phyloP scores from a whole-genome alignment of 78 protist species.

The Polysphondylium violaceum region DNA sequence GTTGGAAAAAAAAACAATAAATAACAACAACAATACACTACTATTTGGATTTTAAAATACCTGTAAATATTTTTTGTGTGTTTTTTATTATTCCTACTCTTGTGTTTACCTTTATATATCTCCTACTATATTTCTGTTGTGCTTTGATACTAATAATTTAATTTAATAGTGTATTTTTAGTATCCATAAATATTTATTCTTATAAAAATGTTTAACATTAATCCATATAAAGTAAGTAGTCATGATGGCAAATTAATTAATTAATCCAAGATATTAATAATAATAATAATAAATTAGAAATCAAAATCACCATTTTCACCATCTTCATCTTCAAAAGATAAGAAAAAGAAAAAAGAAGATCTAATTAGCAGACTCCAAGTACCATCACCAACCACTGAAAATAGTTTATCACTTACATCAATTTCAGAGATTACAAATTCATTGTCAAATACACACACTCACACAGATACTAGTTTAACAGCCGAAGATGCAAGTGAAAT shows the following conservation, averaged over 20 bases:
- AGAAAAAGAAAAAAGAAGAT: conserved; percentile 17
- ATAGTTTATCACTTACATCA: conserved; percentile 61
- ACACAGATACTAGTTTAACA: conserved; percentile 49
- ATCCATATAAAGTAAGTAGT: conserved; percentile 45
- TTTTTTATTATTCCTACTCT: not conserved
- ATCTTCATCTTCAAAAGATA: not conserved
- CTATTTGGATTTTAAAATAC: not conserved
- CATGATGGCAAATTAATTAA: not conserved
- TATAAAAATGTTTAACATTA: conserved; percentile 35
- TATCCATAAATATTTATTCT: not conserved
- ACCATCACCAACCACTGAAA: conserved; percentile 4
- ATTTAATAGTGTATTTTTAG: not conserved
- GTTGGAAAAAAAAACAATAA: no score
- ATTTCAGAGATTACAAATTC: conserved; percentile 70
- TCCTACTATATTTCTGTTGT: no score
- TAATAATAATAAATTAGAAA: conserved; percentile 1
- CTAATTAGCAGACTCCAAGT: not conserved
- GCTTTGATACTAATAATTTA: not conserved
- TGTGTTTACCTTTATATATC: no score
- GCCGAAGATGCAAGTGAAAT: conserved; percentile 58
- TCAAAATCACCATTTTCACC: not conserved
- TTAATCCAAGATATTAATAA: not conserved
- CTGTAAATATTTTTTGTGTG: not conserved
- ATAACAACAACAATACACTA: not conserved
- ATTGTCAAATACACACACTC: conserved; percentile 50